phyloP scores from a whole-genome alignment of 257 asterid genomes.

The Asclepias syriaca region DNA sequence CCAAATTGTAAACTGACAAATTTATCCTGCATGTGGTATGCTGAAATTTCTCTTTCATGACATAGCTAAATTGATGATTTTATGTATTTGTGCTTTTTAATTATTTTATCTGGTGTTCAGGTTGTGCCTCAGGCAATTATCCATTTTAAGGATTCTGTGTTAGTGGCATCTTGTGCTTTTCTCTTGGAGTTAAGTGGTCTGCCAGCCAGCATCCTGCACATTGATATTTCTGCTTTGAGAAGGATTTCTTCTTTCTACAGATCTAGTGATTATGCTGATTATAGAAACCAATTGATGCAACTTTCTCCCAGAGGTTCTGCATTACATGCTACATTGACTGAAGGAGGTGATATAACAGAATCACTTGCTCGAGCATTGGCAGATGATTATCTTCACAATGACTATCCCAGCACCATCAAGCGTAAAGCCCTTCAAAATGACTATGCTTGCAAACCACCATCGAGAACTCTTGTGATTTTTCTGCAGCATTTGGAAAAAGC shows the following conservation, averaged over 20 bases:
- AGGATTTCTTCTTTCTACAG: slow-evolving; percentile 85
- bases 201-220: slow-evolving; percentile 61
- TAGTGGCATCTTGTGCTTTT: slow-evolving; percentile 93
- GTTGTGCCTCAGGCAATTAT: slow-evolving; percentile 86
- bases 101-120: slow-evolving; percentile 33
- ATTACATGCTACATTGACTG: slow-evolving; percentile 48
- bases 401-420: slow-evolving; percentile 38
- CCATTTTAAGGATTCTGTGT: slow-evolving; percentile 76
- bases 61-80: background rate
- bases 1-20: background rate
- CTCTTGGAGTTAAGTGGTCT: slow-evolving; percentile 88
- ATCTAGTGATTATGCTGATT: slow-evolving; percentile 47
- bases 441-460: slow-evolving; percentile 40
- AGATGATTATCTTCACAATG: slow-evolving; percentile 73
- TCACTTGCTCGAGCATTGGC: slow-evolving; percentile 92
- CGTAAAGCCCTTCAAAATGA: slow-evolving; percentile 37
- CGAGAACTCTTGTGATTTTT: slow-evolving; percentile 77
- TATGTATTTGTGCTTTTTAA: background rate
- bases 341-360: slow-evolving; percentile 57
- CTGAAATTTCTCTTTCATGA: background rate
- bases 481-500: slow-evolving; percentile 91
- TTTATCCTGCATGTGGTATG: background rate
- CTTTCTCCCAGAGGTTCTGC: slow-evolving; percentile 50
- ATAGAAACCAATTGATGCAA: slow-evolving; percentile 39
- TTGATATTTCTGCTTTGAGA: slow-evolving; percentile 87